Evolutionary conservation across 192 early-diverging fungal genomes (phyloP).

Genomic region (Coemansia sp.): DNA sequence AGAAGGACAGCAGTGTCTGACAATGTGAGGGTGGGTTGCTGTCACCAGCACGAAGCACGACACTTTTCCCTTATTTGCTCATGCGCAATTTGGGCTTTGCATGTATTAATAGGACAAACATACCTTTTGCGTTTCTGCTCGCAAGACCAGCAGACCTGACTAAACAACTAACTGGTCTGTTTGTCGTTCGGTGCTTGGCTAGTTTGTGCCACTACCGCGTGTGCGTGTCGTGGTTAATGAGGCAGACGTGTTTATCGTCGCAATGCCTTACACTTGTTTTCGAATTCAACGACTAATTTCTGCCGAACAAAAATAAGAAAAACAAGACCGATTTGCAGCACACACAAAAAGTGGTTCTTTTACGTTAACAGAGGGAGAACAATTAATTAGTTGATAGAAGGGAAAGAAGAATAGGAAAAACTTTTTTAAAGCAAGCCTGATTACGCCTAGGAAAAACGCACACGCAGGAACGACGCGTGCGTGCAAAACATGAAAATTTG

Average conservation of each 20-base stretch:
- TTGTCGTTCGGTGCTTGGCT: no score
- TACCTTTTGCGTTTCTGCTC: background rate
- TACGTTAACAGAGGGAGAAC: background rate
- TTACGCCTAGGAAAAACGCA: background rate
- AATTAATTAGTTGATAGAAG: background rate
- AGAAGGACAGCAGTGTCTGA: no score
- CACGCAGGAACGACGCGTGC: background rate
- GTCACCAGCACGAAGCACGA: no score
- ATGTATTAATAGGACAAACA: background rate
- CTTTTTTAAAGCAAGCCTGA: background rate
- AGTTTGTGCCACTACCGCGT: no score
- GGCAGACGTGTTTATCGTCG: no score
- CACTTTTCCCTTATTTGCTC: background rate
- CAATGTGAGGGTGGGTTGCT: no score
- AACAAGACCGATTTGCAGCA: background rate
- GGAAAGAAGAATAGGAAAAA: conserved; percentile 9
- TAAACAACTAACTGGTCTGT: no score
- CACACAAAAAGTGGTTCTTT: background rate
- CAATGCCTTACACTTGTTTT: no score
- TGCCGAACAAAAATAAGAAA: no score
- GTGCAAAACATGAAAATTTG: background rate
- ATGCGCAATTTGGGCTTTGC: background rate
- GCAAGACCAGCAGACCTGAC: background rate
- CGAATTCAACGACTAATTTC: no score
- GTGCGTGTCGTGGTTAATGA: no score